A percentile compares a stretch with the other conserved stretches of the same genome.
Conservation (phyloP, 306 rosid genomes). For the Parietaria judaica region DNA sequence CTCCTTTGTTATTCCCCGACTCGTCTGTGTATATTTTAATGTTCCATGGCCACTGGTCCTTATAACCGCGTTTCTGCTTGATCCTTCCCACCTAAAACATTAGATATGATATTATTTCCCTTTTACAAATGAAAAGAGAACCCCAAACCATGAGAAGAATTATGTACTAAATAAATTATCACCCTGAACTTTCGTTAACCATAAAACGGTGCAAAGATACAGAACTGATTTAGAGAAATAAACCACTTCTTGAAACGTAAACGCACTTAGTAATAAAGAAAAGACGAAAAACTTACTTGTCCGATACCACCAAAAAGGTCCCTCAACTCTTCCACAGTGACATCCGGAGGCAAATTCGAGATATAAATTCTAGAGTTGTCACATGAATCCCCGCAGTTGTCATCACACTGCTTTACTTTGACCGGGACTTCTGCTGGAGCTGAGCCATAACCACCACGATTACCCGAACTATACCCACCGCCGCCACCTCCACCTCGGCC, state of each 20-base stretch:
- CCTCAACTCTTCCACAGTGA: constrained; percentile 76
- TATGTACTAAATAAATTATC: too few relatives aligned
- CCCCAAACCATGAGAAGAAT: neutral
- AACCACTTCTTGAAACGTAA: neutral
- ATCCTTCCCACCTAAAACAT: constrained; percentile 78
- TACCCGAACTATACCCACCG: constrained; percentile 45
- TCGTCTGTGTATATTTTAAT: constrained; percentile 92
- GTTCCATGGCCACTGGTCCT: constrained; percentile 99
- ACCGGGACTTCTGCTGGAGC: constrained; percentile 57
- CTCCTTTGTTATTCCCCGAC: constrained; percentile 87
- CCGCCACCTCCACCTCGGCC: constrained; percentile 51
- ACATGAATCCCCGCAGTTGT: constrained; percentile 73
- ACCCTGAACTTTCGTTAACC: too few relatives aligned
- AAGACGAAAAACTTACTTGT: constrained; percentile 54
- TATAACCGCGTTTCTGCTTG: constrained; percentile 97
- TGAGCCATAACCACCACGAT: constrained; percentile 66
- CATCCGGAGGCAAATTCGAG: constrained; percentile 90
- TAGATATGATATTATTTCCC: too few relatives aligned
- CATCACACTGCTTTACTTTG: constrained; percentile 89
- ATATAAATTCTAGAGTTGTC: constrained; percentile 97
- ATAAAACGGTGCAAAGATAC: too few relatives aligned
- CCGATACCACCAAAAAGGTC: constrained; percentile 99
- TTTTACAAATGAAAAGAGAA: too few relatives aligned
- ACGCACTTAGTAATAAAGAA: constrained; percentile 6
- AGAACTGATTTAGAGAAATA: neutral